A percentile compares a stretch with the other conserved stretches of the same genome.
These are phyloP conservation scores for Puccinia brachypodii DNA, from an alignment of 1,284 basidiomycete species.

Conservation along the genomic window DNA sequence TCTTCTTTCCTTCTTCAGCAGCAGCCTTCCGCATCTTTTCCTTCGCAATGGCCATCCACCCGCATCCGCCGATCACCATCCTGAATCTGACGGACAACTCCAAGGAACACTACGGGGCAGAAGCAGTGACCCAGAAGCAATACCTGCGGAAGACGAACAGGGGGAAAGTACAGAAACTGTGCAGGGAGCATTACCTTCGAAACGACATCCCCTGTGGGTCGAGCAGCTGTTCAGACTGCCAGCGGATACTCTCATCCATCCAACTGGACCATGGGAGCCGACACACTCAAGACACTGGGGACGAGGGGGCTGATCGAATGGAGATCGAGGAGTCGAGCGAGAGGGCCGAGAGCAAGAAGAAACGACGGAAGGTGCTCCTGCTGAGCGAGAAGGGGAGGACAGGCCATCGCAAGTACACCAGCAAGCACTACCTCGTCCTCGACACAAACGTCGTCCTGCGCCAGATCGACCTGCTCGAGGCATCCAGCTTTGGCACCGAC, in stretches of 20 bases:
- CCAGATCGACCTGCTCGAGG: constrained; percentile 89
- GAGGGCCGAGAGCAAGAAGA: constrained; percentile 64
- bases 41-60: constrained; percentile 1
- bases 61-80: constrained; percentile 48
- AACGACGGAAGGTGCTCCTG: constrained; percentile 52
- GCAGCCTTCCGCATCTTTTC: too few species aligned
- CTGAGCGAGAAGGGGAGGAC: constrained; percentile 51
- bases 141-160: constrained; percentile 73
- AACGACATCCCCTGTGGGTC: constrained; percentile 92
- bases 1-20: too few species aligned
- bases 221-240: constrained; percentile 64
- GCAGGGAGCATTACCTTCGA: constrained; percentile 83
- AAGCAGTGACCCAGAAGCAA: constrained; percentile 50
- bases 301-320: not conserved
- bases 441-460: constrained; percentile 91
- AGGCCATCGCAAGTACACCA: constrained; percentile 47
- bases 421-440: constrained; percentile 75
- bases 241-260: constrained; percentile 61
- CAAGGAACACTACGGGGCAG: not conserved
- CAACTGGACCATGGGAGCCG: constrained; percentile 53
- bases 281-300: not conserved
- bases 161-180: constrained; percentile 90
- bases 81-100: not conserved
- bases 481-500: constrained; percentile 61
- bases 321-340: constrained; percentile 54